Evolutionary conservation across 2,329 filamentous ascomycete species (phyloP), one percentile per base, ranked within the genome.

Genomic region (Venturia carpophila): DNA sequence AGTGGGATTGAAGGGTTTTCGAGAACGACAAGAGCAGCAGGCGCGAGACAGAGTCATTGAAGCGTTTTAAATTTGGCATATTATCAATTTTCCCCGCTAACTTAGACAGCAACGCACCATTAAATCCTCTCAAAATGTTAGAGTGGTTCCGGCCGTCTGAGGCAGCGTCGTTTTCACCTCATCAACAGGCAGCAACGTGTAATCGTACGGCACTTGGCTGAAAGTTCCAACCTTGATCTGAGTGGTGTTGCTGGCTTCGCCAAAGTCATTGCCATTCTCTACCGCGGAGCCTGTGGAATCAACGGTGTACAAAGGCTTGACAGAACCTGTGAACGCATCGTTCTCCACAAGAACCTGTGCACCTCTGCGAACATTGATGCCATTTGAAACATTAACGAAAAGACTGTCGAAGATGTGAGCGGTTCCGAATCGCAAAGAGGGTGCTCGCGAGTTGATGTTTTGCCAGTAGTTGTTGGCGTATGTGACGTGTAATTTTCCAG

Each of bases 391-490:
- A 30, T 71, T 70, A 43, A 78, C 74, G 67, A 73, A 80, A 73
- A 78, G 79, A 71, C 73, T 80, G 79, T 84, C 86, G 78, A 80
- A 84, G 69, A 84, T 72, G 75, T 89, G 87, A 13, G 78, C 84
- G 52, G 83, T 87, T 37, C 86, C 87, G 76, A 89, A 89, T 69
- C 86, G 85, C 73, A 88, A 72, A 3, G 81, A 84, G 5, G 87
- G 87, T 0, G 76, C 78, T 65, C 87, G 86, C 9, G 83, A 86
- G 79, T 87, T 85, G 72, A 87, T 75, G 78, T 88, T 87, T 69
- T 72, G 71, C 80, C 80, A 88, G 78, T 83, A 79, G 81, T 89
- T 89, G 79, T 87, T 83, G 76, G 81, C 80, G 73, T 86, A 87
- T 65, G 87, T 89, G 64, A 89, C 78, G 71, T 78, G 82, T 58